Percentiles rank a stretch among this genome's conserved stretches.
These are phyloP conservation scores for Bolboschoenoplectus hybrid DNA, from an alignment of 202 grass and related monocot genomes.

Conservation along the genomic window DNA sequence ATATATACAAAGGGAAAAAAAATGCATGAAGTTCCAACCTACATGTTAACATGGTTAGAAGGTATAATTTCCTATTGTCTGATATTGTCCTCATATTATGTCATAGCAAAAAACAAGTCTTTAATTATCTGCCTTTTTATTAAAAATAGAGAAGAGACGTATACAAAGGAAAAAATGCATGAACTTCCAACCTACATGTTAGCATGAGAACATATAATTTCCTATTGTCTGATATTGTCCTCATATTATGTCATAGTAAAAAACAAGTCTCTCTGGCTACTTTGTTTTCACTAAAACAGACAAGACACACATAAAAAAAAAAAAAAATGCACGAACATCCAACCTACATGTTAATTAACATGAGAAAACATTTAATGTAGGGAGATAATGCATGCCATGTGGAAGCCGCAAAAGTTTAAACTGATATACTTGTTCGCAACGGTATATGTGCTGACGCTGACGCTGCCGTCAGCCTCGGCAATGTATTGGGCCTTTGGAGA, in stretches of 20 bases:
- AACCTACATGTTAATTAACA: constrained; percentile 12
- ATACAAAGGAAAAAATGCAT: background rate
- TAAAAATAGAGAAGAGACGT: too few relatives aligned
- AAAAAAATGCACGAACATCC: constrained; percentile 19
- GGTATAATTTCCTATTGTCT: constrained; percentile 10
- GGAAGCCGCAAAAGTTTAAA: constrained; percentile 96
- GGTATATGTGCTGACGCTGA: constrained; percentile 82
- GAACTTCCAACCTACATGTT: constrained; percentile 22
- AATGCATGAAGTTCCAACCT: constrained; percentile 6
- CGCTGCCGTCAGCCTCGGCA: constrained; percentile 77
- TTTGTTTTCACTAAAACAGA: background rate
- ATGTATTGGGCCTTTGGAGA: constrained; percentile 97
- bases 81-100: constrained; percentile 6
- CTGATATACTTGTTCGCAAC: constrained; percentile 79
- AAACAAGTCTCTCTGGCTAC: background rate
- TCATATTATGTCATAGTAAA: constrained; percentile 13
- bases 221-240: background rate
- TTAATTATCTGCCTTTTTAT: too few relatives aligned
- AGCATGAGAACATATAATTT: constrained; percentile 16
- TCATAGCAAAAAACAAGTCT: background rate
- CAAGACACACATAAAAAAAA: constrained; percentile 6
- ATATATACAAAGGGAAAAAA: background rate
- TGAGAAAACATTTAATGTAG: constrained; percentile 41
- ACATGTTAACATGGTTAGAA: constrained; percentile 9
- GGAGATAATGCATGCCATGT: constrained; percentile 99